Evolutionary conservation across 1,284 basidiomycete genomes (phyloP).

Genomic region (Sanghuangporus weigelae): DNA sequence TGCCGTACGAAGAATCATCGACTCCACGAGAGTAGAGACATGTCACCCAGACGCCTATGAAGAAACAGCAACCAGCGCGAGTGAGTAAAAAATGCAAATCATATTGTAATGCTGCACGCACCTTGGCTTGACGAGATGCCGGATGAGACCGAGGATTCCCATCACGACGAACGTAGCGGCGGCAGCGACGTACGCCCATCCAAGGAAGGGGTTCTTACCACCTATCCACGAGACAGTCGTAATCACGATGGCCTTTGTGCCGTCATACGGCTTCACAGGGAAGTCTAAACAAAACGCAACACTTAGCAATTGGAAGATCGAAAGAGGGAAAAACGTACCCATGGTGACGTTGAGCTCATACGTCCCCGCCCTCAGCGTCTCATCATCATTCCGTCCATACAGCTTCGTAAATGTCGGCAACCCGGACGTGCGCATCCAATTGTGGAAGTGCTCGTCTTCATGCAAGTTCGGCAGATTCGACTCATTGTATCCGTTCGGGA

Average conservation of each 20-base stretch:
- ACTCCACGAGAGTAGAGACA: constrained; percentile 86
- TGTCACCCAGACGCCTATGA: constrained; percentile 70
- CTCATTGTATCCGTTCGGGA: constrained; percentile 71
- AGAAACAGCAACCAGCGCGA: constrained; percentile 2
- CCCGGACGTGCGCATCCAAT: constrained; percentile 99
- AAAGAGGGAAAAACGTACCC: constrained; percentile 50
- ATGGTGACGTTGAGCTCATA: constrained; percentile 79
- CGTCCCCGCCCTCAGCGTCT: constrained; percentile 65
- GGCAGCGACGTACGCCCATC: constrained; percentile 93
- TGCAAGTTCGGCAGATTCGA: constrained; percentile 68
- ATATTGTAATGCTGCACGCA: constrained; percentile 37
- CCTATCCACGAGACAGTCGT: constrained; percentile 98
- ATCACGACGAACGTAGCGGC: constrained; percentile 85
- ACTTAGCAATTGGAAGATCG: constrained; percentile 15
- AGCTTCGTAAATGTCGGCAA: constrained; percentile 96
- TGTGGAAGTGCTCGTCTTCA: constrained; percentile 92
- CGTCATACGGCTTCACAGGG: constrained; percentile 87
- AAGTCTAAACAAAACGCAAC: constrained; percentile 58
- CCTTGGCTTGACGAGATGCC: constrained; percentile 92
- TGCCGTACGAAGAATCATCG: constrained; percentile 30
- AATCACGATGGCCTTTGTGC: constrained; percentile 95
- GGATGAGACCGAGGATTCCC: constrained; percentile 82
- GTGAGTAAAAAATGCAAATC: constrained; percentile 2
- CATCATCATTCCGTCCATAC: constrained; percentile 86
- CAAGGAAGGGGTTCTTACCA: constrained; percentile 95